Percentiles rank a stretch among this genome's conserved stretches.
These are phyloP conservation scores for Pterocarpus macrocarpus DNA, from an alignment of 306 rosid species.

Conservation along the genomic window DNA sequence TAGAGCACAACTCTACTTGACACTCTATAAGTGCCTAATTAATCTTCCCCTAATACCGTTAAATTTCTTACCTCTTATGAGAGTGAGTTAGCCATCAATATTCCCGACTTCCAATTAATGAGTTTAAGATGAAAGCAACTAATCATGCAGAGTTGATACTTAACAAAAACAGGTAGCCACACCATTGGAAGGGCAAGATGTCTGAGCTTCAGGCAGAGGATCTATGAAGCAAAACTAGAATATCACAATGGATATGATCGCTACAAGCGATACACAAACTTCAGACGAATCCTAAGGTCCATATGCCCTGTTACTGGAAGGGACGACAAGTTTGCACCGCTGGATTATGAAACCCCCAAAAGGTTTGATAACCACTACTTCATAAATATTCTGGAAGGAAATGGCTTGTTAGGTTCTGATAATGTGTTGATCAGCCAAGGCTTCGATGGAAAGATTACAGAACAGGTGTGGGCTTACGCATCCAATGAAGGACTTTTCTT, in stretches of 20 bases:
- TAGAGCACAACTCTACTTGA: too few relatives aligned
- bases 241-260: constrained; percentile 61
- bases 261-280: constrained; percentile 68
- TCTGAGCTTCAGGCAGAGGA: constrained; percentile 73
- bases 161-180: constrained; percentile 71
- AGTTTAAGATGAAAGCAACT: background rate
- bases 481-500: constrained; percentile 71
- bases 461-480: constrained; percentile 75
- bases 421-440: constrained; percentile 72
- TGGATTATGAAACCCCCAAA: constrained; percentile 75
- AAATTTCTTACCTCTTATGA: too few relatives aligned
- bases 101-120: too few relatives aligned
- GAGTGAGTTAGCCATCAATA: too few relatives aligned
- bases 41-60: too few relatives aligned
- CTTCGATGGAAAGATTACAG: constrained; percentile 57
- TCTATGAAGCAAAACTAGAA: constrained; percentile 57
- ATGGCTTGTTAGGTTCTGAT: constrained; percentile 80
- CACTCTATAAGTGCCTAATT: too few relatives aligned
- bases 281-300: constrained; percentile 66
- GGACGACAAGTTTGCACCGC: constrained; percentile 67
- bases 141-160: background rate
- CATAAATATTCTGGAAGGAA: constrained; percentile 76
- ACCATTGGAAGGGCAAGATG: constrained; percentile 93
- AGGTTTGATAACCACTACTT: constrained; percentile 84
- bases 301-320: constrained; percentile 78